Conservation (phyloP, 1,284 basidiomycete species). For the Fomitopsis betulina region DNA sequence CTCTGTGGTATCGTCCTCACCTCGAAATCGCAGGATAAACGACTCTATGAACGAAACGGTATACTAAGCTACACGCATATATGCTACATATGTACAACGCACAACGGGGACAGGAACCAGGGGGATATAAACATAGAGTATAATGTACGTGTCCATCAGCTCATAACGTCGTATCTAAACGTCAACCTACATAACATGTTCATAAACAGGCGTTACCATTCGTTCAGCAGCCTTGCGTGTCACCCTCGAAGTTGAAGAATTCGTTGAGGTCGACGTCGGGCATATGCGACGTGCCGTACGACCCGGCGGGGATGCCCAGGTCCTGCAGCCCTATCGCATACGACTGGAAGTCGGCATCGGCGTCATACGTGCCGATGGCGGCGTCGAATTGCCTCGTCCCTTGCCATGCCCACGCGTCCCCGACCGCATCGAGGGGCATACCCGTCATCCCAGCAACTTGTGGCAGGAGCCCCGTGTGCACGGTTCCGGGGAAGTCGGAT, state of each 20-base stretch:
- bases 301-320: constrained; percentile 11
- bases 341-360: constrained; percentile 15
- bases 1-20: no score
- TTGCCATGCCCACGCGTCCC: background rate
- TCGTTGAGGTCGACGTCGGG: constrained; percentile 15
- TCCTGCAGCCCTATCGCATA: constrained; percentile 19
- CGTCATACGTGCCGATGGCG: constrained; percentile 4
- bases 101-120: background rate
- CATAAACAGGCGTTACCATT: background rate
- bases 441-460: background rate
- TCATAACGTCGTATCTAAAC: background rate
- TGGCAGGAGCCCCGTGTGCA: constrained; percentile 5
- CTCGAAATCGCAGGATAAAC: background rate
- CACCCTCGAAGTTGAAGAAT: constrained; percentile 10
- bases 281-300: constrained; percentile 11
- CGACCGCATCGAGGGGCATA: background rate
- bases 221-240: background rate
- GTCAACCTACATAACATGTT: background rate
- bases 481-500: constrained; percentile 14
- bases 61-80: background rate
- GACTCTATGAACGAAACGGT: background rate
- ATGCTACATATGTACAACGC: background rate
- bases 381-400: background rate
- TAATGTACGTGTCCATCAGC: background rate
- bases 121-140: background rate